Conservation (phyloP, 805 yeast species). For the Blastobotrys attinorum region DNA sequence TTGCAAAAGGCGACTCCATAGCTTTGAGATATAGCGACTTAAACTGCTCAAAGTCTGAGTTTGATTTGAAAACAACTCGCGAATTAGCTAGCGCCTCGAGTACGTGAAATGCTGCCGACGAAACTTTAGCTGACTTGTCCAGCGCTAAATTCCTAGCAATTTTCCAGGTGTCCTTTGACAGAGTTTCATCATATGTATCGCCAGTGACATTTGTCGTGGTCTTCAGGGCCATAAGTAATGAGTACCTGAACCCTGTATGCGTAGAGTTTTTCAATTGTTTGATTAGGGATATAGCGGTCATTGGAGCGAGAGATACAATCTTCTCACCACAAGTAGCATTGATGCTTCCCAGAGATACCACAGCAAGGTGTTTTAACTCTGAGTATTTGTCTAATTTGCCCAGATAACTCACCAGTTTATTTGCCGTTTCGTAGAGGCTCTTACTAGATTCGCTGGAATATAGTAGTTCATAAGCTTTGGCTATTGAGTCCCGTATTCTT, state of each 20-base stretch:
- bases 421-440: conserved; percentile 23
- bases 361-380: conserved; percentile 23
- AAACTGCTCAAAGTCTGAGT: conserved; percentile 25
- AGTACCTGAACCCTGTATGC: conserved; percentile 23
- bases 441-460: conserved; percentile 8
- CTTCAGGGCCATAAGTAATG: conserved; percentile 19
- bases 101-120: conserved; percentile 26
- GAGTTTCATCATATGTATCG: conserved; percentile 26
- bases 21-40: conserved; percentile 19
- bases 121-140: conserved; percentile 25
- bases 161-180: conserved; percentile 27
- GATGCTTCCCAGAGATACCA: conserved; percentile 20
- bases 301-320: conserved; percentile 27
- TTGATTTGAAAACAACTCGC: conserved; percentile 18
- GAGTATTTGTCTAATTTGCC: conserved; percentile 24
- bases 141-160: conserved; percentile 19
- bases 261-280: conserved; percentile 22
- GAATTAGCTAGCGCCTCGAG: conserved; percentile 19
- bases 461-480: conserved; percentile 8
- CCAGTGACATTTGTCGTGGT: conserved; percentile 20
- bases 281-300: conserved; percentile 22
- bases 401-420: conserved; percentile 17
- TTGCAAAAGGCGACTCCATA: conserved; percentile 15
- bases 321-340: conserved; percentile 23
- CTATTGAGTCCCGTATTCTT: conserved; percentile 13